Conservation (phyloP, 768 basidiomycete species). For the Lanmaoa pseudosensibilis region DNA sequence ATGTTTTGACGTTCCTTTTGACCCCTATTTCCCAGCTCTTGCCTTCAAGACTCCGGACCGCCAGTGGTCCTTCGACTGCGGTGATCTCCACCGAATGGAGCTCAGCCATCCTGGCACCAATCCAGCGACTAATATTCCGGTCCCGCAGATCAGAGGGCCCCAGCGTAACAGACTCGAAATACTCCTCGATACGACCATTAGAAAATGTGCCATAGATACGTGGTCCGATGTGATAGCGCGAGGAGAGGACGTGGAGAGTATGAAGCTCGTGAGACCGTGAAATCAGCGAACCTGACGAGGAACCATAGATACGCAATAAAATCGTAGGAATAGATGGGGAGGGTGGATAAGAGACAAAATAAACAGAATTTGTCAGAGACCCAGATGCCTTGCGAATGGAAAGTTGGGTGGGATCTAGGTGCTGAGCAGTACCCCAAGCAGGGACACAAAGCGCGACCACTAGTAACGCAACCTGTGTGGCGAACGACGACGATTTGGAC, state of each 20-base stretch:
- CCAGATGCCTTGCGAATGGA: conserved; percentile 83
- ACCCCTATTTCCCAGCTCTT: conserved; percentile 58
- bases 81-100: conserved; percentile 89
- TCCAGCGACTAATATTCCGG: conserved; percentile 74
- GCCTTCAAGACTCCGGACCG: conserved; percentile 40
- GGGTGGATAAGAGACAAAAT: conserved; percentile 82
- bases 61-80: conserved; percentile 51
- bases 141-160: conserved; percentile 77
- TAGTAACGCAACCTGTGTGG: conserved; percentile 53
- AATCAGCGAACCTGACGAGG: conserved; percentile 83
- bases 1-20: conserved; percentile 65
- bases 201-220: conserved; percentile 91
- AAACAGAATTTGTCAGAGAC: conserved; percentile 93
- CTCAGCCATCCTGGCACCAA: conserved; percentile 94
- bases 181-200: conserved; percentile 95
- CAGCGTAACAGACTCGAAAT: conserved; percentile 85
- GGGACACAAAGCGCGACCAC: conserved; percentile 55
- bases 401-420: conserved; percentile 49
- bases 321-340: conserved; percentile 57
- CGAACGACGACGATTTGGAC: conserved; percentile 61
- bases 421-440: conserved; percentile 51
- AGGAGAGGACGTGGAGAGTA: conserved; percentile 86
- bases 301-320: conserved; percentile 89
- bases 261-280: conserved; percentile 85
- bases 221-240: conserved; percentile 85